phyloP scores from a whole-genome alignment of 176 grass and related monocot genomes.

The Phyllostachys edulis region DNA sequence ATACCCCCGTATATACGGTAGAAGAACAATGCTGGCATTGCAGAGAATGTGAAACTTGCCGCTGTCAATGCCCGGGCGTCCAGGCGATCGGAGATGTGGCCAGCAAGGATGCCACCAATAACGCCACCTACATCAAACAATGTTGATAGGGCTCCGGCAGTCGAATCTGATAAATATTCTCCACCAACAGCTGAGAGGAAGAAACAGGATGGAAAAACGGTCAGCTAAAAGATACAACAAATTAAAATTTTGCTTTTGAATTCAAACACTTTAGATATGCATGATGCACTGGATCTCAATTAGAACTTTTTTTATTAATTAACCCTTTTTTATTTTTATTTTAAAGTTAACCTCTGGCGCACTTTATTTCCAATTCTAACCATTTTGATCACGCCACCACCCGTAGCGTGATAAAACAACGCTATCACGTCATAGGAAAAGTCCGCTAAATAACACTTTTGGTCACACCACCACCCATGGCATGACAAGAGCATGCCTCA shows the following conservation, averaged over 20 bases:
- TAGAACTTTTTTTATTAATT: too few species aligned
- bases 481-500: too few species aligned
- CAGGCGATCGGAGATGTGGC: conserved; percentile 77
- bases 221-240: neutral
- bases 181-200: conserved; percentile 59
- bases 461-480: too few species aligned
- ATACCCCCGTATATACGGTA: conserved; percentile 70
- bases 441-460: too few species aligned
- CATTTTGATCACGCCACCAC: too few species aligned
- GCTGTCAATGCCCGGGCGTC: conserved; percentile 71
- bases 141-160: conserved; percentile 57
- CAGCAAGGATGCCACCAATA: conserved; percentile 66
- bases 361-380: too few species aligned
- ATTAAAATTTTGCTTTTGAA: too few species aligned
- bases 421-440: too few species aligned
- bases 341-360: too few species aligned
- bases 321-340: too few species aligned
- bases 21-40: conserved; percentile 68
- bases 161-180: conserved; percentile 52
- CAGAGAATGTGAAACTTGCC: conserved; percentile 62
- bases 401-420: too few species aligned
- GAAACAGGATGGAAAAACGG: neutral
- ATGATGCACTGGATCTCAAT: neutral
- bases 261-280: too few species aligned
- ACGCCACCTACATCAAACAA: conserved; percentile 80